Conservation (phyloP, 2,329 filamentous ascomycete genomes). For the Ustulina deusta region DNA sequence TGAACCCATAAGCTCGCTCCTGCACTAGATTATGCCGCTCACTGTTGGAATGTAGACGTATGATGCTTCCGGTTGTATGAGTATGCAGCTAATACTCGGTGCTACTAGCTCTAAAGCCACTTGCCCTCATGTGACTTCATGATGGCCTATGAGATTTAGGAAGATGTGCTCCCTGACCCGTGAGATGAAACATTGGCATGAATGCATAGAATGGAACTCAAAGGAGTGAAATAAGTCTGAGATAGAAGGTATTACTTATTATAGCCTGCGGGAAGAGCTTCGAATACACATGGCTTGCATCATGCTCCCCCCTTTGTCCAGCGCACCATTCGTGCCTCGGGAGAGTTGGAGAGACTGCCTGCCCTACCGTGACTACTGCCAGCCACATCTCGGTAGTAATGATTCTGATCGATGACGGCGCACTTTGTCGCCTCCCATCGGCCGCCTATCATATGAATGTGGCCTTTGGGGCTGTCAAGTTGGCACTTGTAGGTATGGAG, state of each 20-base stretch:
- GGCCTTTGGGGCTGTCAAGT: conserved; percentile 12
- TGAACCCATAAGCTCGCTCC: not conserved
- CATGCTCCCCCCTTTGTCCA: not conserved
- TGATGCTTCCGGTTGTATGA: not conserved
- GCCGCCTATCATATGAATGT: not conserved
- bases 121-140: conserved; percentile 7
- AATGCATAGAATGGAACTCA: not conserved
- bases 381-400: not conserved
- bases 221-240: too few relatives aligned
- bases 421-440: not conserved
- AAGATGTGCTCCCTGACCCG: not conserved
- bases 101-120: conserved; percentile 19
- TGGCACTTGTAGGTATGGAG: too few relatives aligned
- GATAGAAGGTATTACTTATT: too few relatives aligned
- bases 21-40: not conserved
- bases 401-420: conserved; percentile 16
- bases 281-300: too few relatives aligned
- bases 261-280: too few relatives aligned
- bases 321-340: not conserved
- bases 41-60: not conserved
- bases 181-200: not conserved
- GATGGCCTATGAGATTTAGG: not conserved
- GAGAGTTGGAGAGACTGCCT: not conserved
- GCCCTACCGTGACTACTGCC: not conserved
- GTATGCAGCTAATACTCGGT: not conserved